A percentile compares a stretch with the other conserved stretches of the same genome.
Evolutionary conservation across 106 monocot genomes (phyloP).

Genomic region (Dendrobium officinale): DNA sequence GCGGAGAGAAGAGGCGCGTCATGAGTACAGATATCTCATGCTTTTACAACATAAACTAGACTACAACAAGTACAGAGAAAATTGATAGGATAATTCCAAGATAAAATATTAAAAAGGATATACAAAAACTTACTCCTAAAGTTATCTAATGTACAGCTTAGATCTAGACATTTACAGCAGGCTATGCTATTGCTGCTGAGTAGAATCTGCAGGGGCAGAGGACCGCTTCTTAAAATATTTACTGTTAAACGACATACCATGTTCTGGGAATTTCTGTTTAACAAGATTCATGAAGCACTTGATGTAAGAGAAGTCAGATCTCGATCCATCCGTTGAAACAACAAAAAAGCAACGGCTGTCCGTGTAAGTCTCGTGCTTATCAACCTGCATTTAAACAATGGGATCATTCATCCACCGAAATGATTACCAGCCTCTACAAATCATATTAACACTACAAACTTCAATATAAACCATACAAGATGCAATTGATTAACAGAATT

Average conservation of each 20-base stretch:
- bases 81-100: neutral
- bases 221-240: conserved; percentile 10
- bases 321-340: conserved; percentile 48
- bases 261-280: conserved; percentile 35
- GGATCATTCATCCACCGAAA: neutral
- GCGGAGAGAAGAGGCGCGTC: neutral
- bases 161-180: neutral
- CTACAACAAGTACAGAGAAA: neutral
- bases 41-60: neutral
- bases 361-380: conserved; percentile 38
- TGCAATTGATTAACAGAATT: too few relatives aligned
- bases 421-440: neutral
- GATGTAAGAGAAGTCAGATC: conserved; percentile 63
- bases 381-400: conserved; percentile 37
- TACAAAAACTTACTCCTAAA: neutral
- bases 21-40: neutral
- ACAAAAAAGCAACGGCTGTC: conserved; percentile 68
- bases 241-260: conserved; percentile 39
- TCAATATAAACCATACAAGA: too few relatives aligned
- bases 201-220: neutral
- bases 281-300: conserved; percentile 83
- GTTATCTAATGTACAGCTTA: neutral
- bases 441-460: too few relatives aligned
- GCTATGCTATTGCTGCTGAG: neutral
- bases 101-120: neutral